Evolutionary conservation across 768 basidiomycete species (phyloP).

Genomic region (Boletus tomentosulus): DNA sequence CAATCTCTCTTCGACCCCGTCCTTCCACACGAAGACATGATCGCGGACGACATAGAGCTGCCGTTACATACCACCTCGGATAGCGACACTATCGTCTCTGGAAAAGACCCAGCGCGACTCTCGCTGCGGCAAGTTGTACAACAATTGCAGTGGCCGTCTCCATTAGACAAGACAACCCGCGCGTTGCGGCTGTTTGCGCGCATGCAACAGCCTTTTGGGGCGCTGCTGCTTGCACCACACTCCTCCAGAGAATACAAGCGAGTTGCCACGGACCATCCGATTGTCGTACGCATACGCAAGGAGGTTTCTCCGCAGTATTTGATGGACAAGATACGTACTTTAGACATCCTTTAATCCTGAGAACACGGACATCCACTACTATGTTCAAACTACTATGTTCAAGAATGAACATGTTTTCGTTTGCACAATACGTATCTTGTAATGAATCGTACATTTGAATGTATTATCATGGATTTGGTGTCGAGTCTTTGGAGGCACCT

Average conservation of each 20-base stretch:
- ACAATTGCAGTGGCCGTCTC: slow-evolving; percentile 5
- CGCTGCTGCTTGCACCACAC: slow-evolving; percentile 9
- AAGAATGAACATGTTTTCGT: too few relatives aligned
- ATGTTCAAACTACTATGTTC: too few relatives aligned
- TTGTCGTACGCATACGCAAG: slow-evolving; percentile 11
- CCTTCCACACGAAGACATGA: slow-evolving; percentile 19
- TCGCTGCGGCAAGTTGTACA: background rate
- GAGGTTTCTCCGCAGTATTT: slow-evolving; percentile 6
- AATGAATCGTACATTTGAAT: too few relatives aligned
- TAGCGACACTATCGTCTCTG: background rate
- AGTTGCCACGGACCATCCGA: slow-evolving; percentile 15
- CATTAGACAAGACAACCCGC: slow-evolving; percentile 13
- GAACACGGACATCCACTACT: too few relatives aligned
- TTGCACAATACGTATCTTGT: too few relatives aligned
- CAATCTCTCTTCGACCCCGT: slow-evolving; percentile 12
- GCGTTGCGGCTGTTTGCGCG: slow-evolving; percentile 13
- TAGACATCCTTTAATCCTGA: slow-evolving; percentile 12
- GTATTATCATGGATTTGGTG: too few relatives aligned
- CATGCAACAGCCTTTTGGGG: slow-evolving; percentile 14
- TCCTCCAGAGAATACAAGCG: slow-evolving; percentile 14
- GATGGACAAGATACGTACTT: slow-evolving; percentile 10
- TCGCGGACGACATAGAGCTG: slow-evolving; percentile 7
- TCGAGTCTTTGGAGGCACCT: too few relatives aligned
- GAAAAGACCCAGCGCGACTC: background rate
- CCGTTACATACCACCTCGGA: background rate